Evolutionary conservation across 345 rosid species (phyloP).

Genomic region (Bruguiera gymnorhiza): DNA sequence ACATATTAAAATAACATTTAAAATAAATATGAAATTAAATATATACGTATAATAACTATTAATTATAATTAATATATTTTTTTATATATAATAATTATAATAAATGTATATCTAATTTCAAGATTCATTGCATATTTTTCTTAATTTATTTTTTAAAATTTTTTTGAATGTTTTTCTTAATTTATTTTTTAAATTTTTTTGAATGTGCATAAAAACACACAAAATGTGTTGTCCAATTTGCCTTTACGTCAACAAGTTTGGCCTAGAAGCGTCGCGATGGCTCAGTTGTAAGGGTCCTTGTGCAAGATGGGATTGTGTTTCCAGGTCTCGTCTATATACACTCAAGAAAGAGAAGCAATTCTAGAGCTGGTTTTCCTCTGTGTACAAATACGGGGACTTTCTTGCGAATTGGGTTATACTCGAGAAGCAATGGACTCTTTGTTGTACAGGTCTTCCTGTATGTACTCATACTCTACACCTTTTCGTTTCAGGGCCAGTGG

Average conservation of each 20-base stretch:
- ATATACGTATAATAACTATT: too few relatives aligned
- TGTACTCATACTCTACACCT: slow-evolving; percentile 7
- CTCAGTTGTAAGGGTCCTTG: slow-evolving; percentile 2
- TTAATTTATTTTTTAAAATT: too few relatives aligned
- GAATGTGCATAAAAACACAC: too few relatives aligned
- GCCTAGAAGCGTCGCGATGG: slow-evolving; percentile 18
- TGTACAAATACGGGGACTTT: slow-evolving; percentile 18
- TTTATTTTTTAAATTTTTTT: too few relatives aligned
- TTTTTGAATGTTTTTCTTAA: too few relatives aligned
- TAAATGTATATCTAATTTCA: too few relatives aligned
- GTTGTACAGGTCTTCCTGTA: slow-evolving; percentile 13
- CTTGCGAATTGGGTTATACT: slow-evolving; percentile 12
- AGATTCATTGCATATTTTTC: too few relatives aligned
- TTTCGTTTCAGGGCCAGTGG: slow-evolving; percentile 9
- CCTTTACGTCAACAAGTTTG: slow-evolving; percentile 4
- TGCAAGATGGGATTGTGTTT: slow-evolving; percentile 7
- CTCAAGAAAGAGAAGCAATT: slow-evolving; percentile 14
- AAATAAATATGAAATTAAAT: too few relatives aligned
- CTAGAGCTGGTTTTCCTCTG: slow-evolving; percentile 12
- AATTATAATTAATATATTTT: too few relatives aligned
- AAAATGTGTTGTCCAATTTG: neutral
- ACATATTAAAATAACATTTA: too few relatives aligned
- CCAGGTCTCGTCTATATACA: slow-evolving; percentile 17
- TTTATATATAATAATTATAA: too few relatives aligned
- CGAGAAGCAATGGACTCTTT: slow-evolving; percentile 15